Evolutionary conservation across 1,139 yeast species (phyloP).

Genomic region (Protomyces pachydermus): DNA sequence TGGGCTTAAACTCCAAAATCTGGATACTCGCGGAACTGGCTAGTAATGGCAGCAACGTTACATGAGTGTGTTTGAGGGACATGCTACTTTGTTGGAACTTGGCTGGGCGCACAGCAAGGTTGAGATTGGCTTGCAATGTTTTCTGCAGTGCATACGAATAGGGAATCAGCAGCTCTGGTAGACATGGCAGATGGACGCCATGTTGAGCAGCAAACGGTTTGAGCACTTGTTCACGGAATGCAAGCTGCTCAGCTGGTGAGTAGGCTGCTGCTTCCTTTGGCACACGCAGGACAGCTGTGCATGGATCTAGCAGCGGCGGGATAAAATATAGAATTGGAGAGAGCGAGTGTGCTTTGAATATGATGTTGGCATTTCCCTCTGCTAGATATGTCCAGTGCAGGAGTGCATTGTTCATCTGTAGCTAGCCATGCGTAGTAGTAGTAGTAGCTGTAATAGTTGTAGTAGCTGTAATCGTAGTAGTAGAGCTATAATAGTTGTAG

Average conservation of each 20-base stretch:
- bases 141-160: neutral
- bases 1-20: conserved; percentile 45
- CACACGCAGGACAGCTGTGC: neutral
- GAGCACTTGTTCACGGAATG: neutral
- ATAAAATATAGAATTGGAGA: neutral
- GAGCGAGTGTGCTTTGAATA: neutral
- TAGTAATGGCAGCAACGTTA: neutral
- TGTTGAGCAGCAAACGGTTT: neutral
- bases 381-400: conserved; percentile 13
- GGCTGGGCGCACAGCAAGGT: neutral
- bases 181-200: neutral
- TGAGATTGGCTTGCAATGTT: neutral
- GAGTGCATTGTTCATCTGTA: neutral
- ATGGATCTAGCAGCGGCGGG: neutral
- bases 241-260: neutral
- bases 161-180: neutral
- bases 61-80: neutral
- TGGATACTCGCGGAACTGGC: neutral
- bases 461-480: too few species aligned
- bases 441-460: too few species aligned
- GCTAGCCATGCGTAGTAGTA: neutral
- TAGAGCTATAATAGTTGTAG: too few species aligned
- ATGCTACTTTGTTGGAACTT: neutral
- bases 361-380: conserved; percentile 20
- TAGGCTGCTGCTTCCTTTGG: neutral